A percentile compares a stretch with the other conserved stretches of the same genome.
Evolutionary conservation across 768 basidiomycete species (phyloP).

Genomic region (Auricularia heimuer): DNA sequence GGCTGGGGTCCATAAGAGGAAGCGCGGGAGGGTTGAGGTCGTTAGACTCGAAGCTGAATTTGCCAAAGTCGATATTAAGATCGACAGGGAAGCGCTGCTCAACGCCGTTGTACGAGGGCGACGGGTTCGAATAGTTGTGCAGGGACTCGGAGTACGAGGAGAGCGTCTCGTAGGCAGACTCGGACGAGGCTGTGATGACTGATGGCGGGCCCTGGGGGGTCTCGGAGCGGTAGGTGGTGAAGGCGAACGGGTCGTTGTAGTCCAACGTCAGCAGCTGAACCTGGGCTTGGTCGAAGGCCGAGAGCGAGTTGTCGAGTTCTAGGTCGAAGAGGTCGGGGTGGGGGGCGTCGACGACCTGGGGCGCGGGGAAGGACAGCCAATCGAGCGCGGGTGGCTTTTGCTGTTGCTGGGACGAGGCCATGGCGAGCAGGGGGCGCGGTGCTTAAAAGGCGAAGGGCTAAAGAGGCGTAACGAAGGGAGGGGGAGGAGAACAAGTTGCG

Average conservation of each 20-base stretch:
- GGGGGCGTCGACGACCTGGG: slow-evolving; percentile 63
- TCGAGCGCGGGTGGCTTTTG: slow-evolving; percentile 8
- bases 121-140: slow-evolving; percentile 51
- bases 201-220: slow-evolving; percentile 65
- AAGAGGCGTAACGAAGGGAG: not conserved
- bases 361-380: slow-evolving; percentile 59
- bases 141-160: slow-evolving; percentile 62
- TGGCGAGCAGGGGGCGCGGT: not conserved
- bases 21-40: slow-evolving; percentile 1
- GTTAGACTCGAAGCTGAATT: slow-evolving; percentile 35
- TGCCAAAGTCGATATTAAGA: slow-evolving; percentile 64
- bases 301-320: slow-evolving; percentile 66
- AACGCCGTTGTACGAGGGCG: slow-evolving; percentile 31
- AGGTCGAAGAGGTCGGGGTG: slow-evolving; percentile 76
- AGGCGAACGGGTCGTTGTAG: slow-evolving; percentile 53
- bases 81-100: slow-evolving; percentile 53
- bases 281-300: slow-evolving; percentile 56
- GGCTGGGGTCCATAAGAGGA: slow-evolving; percentile 1
- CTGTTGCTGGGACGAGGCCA: not conserved
- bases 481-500: slow-evolving; percentile 1
- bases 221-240: slow-evolving; percentile 42
- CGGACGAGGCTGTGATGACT: slow-evolving; percentile 67
- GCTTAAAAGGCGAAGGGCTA: not conserved
- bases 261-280: slow-evolving; percentile 45
- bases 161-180: slow-evolving; percentile 61